Evolutionary conservation across 2,329 filamentous ascomycete genomes (phyloP).

Genomic region (Scedosporium boydii): DNA sequence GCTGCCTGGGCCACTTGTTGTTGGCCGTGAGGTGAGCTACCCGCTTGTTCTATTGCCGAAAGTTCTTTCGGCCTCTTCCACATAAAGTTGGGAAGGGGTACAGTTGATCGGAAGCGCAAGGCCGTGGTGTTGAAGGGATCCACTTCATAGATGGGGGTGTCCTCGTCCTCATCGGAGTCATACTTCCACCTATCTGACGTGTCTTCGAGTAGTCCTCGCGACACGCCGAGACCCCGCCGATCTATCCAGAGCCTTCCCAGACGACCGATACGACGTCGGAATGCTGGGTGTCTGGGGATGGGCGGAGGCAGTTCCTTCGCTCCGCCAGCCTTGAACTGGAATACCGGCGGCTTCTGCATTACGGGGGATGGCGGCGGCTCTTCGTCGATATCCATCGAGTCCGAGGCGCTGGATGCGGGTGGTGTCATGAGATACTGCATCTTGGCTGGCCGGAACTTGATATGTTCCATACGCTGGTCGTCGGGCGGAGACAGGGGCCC

Average conservation of each 20-base stretch:
- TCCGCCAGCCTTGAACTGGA: slow-evolving; percentile 36
- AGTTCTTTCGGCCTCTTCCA: slow-evolving; percentile 6
- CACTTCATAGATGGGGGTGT: slow-evolving; percentile 62
- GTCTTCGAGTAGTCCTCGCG: slow-evolving; percentile 32
- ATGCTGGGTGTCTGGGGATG: slow-evolving; percentile 45
- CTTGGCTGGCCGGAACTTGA: slow-evolving; percentile 61
- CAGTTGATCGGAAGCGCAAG: slow-evolving; percentile 51
- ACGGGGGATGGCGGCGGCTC: slow-evolving; percentile 17
- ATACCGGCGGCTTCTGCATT: slow-evolving; percentile 21
- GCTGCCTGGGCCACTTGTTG: neutral
- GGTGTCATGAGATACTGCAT: slow-evolving; percentile 62
- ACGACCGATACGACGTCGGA: slow-evolving; percentile 75
- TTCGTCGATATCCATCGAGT: slow-evolving; percentile 48
- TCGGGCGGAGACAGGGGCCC: slow-evolving; percentile 72
- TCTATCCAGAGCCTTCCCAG: slow-evolving; percentile 84
- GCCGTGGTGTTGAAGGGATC: slow-evolving; percentile 58
- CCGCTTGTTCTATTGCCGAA: slow-evolving; percentile 1
- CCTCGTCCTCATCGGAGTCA: slow-evolving; percentile 77
- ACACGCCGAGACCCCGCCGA: slow-evolving; percentile 55
- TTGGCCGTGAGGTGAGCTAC: slow-evolving; percentile 4
- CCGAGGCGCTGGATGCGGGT: slow-evolving; percentile 45
- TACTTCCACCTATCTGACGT: slow-evolving; percentile 71
- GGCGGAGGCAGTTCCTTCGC: slow-evolving; percentile 28
- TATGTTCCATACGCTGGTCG: slow-evolving; percentile 51
- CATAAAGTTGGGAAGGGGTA: slow-evolving; percentile 29